Conservation (phyloP, 148 eudicot genomes). For the Dianthus caryophyllus region DNA sequence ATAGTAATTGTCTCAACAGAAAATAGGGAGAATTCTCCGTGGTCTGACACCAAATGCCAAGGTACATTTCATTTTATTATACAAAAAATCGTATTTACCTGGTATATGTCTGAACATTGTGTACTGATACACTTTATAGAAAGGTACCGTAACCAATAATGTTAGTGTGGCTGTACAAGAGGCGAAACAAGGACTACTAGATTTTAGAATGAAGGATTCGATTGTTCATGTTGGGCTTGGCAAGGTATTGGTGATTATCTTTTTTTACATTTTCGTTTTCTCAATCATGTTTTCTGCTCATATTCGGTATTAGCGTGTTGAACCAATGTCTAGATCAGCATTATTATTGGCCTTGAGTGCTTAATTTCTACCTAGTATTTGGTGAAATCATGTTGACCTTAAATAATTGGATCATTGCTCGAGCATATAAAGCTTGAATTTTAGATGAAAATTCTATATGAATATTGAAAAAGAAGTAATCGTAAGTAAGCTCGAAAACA, state of each 20-base stretch:
- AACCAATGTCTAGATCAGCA: background rate
- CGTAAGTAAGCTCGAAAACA: background rate
- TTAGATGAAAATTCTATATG: background rate
- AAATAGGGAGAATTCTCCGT: slow-evolving; percentile 58
- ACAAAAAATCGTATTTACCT: background rate
- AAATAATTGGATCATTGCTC: background rate
- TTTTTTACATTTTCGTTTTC: slow-evolving; percentile 3
- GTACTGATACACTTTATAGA: slow-evolving; percentile 35
- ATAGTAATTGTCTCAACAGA: slow-evolving; percentile 34
- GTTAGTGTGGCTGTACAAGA: slow-evolving; percentile 72
- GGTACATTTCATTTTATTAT: slow-evolving; percentile 35
- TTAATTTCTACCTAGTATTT: background rate
- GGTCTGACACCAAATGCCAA: slow-evolving; percentile 74
- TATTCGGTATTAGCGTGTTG: background rate
- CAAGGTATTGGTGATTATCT: slow-evolving; percentile 44
- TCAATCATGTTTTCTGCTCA: background rate
- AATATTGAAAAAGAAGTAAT: background rate
- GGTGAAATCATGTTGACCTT: background rate
- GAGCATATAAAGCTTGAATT: background rate
- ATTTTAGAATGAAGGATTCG: slow-evolving; percentile 76
- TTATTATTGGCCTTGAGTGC: background rate
- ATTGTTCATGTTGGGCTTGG: slow-evolving; percentile 94
- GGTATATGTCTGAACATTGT: background rate
- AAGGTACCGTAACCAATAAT: slow-evolving; percentile 80
- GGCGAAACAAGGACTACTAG: slow-evolving; percentile 59